Evolutionary conservation across 2,329 filamentous ascomycete species (phyloP).

Genomic region (Phoma herbarum): DNA sequence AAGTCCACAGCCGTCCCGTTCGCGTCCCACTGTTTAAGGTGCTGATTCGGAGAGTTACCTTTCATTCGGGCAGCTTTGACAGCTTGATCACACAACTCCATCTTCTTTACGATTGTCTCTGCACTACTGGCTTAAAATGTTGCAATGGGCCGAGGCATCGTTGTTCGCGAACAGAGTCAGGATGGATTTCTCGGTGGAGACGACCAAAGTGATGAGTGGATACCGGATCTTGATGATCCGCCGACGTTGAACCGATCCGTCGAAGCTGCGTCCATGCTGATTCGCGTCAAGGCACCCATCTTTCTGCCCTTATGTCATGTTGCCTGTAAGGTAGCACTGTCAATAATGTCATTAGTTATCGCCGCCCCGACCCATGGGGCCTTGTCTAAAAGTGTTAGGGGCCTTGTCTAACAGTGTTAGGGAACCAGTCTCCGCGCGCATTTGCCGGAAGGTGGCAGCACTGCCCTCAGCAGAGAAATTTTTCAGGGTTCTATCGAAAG

Average conservation of each 20-base stretch:
- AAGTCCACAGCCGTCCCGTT: conserved; percentile 5
- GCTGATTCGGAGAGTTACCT: neutral
- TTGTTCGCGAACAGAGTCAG: neutral
- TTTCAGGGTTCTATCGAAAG: conserved; percentile 15
- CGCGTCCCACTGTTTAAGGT: conserved; percentile 1
- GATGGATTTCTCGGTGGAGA: conserved; percentile 1
- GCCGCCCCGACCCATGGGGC: neutral
- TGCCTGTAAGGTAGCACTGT: conserved; percentile 9
- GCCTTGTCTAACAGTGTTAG: neutral
- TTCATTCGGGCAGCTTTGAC: neutral
- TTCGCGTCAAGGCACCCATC: neutral
- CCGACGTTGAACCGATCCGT: conserved; percentile 8
- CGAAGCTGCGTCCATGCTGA: conserved; percentile 1
- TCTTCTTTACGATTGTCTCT: neutral
- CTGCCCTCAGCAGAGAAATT: conserved; percentile 14
- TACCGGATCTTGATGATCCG: neutral
- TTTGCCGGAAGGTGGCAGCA: neutral
- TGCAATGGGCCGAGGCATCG: neutral
- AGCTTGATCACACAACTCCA: neutral
- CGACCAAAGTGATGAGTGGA: neutral
- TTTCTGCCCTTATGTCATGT: conserved; percentile 13
- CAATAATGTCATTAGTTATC: conserved; percentile 5
- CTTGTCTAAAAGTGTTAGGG: neutral
- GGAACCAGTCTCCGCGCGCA: conserved; percentile 1
- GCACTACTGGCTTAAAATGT: neutral